These are phyloP conservation scores for Termitomyces sp. DNA, from an alignment of 768 basidiomycete species.

Conservation along the genomic window DNA sequence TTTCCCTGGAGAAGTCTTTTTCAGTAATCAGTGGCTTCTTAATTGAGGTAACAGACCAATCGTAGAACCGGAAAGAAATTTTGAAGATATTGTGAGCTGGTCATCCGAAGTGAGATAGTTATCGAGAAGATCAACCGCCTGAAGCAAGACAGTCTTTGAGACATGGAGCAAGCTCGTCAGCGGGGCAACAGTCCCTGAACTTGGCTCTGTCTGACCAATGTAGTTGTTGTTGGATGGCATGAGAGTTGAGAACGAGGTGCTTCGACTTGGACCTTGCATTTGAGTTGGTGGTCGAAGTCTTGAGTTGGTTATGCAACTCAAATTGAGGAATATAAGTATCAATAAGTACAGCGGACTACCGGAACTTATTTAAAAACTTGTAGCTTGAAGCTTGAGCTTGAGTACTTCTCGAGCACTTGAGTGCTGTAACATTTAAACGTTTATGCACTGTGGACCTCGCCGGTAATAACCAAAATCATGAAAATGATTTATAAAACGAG, in stretches of 20 bases:
- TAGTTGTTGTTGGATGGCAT: conserved; percentile 26
- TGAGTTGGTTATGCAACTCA: conserved; percentile 32
- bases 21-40: background rate
- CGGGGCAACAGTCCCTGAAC: conserved; percentile 18
- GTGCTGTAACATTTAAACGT: background rate
- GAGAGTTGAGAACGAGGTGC: conserved; percentile 13
- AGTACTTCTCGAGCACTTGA: no score
- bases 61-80: conserved; percentile 81
- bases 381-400: no score
- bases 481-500: background rate
- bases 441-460: background rate
- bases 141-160: conserved; percentile 63
- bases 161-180: conserved; percentile 63
- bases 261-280: conserved; percentile 59
- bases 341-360: background rate
- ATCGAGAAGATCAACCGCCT: conserved; percentile 73
- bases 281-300: conserved; percentile 79
- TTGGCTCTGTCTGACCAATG: conserved; percentile 18
- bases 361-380: no score
- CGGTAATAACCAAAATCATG: background rate
- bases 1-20: conserved; percentile 53
- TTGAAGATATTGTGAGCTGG: conserved; percentile 68
- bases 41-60: conserved; percentile 53
- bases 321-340: background rate
- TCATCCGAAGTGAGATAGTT: conserved; percentile 63